Evolutionary conservation across 2,329 filamentous ascomycete species (phyloP), one percentile per base, ranked within the genome.

Genomic region (Calonectria henricotiae): DNA sequence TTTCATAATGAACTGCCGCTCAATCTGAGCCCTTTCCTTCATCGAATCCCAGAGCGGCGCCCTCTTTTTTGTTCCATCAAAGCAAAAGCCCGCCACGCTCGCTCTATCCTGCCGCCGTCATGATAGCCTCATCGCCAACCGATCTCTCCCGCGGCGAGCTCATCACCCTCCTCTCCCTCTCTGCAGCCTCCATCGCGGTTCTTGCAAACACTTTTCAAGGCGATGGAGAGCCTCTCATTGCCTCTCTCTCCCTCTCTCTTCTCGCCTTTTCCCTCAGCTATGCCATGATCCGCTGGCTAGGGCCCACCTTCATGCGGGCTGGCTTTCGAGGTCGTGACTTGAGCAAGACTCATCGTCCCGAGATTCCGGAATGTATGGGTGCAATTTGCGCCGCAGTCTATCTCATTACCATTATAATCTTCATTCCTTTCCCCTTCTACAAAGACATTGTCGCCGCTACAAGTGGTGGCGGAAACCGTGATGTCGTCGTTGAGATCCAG

Each of bases 401-500:
- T 83, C 88, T 99, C 49, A 88, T 99, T 74, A 89, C 91, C 61
- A 88, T 98, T 75, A 97, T 98, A 75, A 85, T 94, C 72, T 99
- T 99, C 82, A 95, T 98, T 69, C 96, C 96, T 0, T 98, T 98
- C 83, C 94, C 95, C 1, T 98, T 99, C 82, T 98, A 98, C 86
- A 97, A 98, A 84, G 96, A 98, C 81, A 97, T 99, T 75, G 95
- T 98, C 30, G 94, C 94, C 17, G 95, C 95, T 44, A 98, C 96
- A 23, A 97, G 94, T 74, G 96, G 95, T 73, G 95, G 95, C 73
- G 95, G 95, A 60, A 98, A 98, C 82, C 88, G 94, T 73, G 96
- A 98, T 84, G 91, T 96, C 6, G 93, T 97, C 13, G 83, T 94
- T 77, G 90, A 93, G 79, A 85, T 90, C 51, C 89, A 92, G 73